Evolutionary conservation across 768 basidiomycete genomes (phyloP).

Genomic region (Chiua virens): DNA sequence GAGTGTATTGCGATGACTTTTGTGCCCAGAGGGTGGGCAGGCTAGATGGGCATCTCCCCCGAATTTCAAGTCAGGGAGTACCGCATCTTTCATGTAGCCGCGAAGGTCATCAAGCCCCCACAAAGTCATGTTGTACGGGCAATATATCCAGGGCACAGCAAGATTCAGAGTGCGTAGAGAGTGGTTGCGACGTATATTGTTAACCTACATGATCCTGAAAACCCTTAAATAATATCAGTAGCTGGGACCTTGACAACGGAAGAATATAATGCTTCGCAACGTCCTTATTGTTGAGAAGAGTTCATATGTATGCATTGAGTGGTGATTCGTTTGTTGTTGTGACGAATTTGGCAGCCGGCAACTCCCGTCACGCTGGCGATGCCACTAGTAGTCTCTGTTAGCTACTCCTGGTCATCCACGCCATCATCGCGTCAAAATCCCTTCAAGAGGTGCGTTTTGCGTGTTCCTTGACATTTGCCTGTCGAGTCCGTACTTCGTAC

Average conservation of each 20-base stretch:
- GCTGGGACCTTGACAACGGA: conserved; percentile 19
- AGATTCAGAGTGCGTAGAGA: background rate
- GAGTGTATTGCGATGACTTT: conserved; percentile 36
- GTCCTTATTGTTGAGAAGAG: conserved; percentile 16
- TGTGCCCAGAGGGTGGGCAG: conserved; percentile 29
- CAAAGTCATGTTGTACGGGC: conserved; percentile 22
- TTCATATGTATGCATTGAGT: no score
- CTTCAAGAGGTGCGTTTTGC: conserved; percentile 30
- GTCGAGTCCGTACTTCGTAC: background rate
- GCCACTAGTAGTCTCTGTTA: conserved; percentile 13
- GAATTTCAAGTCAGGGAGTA: conserved; percentile 33
- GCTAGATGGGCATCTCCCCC: conserved; percentile 10
- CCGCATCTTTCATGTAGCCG: conserved; percentile 35
- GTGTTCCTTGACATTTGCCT: background rate
- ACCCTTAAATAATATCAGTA: conserved; percentile 15
- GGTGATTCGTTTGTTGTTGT: background rate
- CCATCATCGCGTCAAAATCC: conserved; percentile 19
- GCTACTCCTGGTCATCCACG: background rate
- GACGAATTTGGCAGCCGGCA: conserved; percentile 23
- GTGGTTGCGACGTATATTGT: background rate
- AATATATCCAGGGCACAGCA: background rate
- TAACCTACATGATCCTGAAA: conserved; percentile 1
- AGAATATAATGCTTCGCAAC: conserved; percentile 9
- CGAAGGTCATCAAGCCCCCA: conserved; percentile 34
- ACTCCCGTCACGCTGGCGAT: conserved; percentile 22